phyloP scores from a whole-genome alignment of 352 stramenopile genomes.

The Thraustochytrium striatum region DNA sequence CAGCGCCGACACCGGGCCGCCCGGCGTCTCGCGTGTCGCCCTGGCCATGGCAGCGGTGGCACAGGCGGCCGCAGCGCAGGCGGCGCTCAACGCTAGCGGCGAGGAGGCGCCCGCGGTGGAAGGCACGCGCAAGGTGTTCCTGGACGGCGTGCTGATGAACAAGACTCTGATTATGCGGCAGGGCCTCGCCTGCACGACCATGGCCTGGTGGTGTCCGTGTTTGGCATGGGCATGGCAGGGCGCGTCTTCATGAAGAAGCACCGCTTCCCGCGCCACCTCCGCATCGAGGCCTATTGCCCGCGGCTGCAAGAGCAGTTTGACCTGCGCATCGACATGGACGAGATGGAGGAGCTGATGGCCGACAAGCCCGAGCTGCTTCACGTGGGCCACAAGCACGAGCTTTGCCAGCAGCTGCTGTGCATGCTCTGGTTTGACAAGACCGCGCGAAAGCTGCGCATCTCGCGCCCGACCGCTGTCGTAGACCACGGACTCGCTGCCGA shows the following conservation, averaged over 20 bases:
- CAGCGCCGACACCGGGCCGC: neutral
- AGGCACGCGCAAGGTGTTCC: neutral
- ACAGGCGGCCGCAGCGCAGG: neutral
- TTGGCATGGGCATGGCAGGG: conserved; percentile 40
- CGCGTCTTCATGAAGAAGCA: conserved; percentile 2
- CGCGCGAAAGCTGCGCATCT: neutral
- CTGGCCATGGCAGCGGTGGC: no score
- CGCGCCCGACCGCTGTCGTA: neutral
- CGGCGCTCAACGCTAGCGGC: neutral
- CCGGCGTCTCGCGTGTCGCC: no score
- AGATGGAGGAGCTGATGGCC: conserved; percentile 10
- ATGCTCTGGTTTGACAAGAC: conserved; percentile 19
- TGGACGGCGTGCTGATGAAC: conserved; percentile 30
- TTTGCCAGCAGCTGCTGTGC: neutral
- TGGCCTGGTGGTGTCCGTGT: conserved; percentile 31
- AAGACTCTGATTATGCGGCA: neutral
- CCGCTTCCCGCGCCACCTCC: conserved; percentile 18
- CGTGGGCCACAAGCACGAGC: conserved; percentile 11
- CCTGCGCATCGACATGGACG: conserved; percentile 3
- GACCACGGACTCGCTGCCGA: no score
- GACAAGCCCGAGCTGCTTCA: conserved; percentile 10
- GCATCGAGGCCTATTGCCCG: conserved; percentile 36
- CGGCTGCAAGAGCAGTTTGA: neutral
- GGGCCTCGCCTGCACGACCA: neutral
- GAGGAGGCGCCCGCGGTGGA: neutral